These are phyloP conservation scores for Solidago caesia DNA, from an alignment of 129 eudicot genomes.

Conservation along the genomic window DNA sequence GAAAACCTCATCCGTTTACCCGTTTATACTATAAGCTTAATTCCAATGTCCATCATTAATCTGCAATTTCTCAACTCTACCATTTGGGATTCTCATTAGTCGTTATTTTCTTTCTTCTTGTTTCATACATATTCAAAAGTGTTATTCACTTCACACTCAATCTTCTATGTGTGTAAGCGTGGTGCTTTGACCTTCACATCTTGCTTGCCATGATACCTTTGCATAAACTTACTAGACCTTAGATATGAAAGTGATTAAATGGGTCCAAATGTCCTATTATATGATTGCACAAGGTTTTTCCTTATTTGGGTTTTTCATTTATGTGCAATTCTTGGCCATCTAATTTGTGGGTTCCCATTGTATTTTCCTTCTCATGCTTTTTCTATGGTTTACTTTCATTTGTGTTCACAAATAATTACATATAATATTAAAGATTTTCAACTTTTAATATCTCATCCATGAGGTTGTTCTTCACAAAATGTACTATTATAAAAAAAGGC, in stretches of 20 bases:
- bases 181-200: slow-evolving; percentile 18
- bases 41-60: neutral
- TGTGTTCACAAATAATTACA: slow-evolving; percentile 29
- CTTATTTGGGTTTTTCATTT: slow-evolving; percentile 19
- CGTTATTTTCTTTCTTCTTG: slow-evolving; percentile 6
- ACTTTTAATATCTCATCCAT: slow-evolving; percentile 31
- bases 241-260: slow-evolving; percentile 32
- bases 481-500: slow-evolving; percentile 18
- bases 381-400: slow-evolving; percentile 29
- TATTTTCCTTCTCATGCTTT: slow-evolving; percentile 11
- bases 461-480: slow-evolving; percentile 28
- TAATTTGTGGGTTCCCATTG: slow-evolving; percentile 37
- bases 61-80: neutral
- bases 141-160: slow-evolving; percentile 6
- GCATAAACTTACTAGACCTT: slow-evolving; percentile 15
- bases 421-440: slow-evolving; percentile 15
- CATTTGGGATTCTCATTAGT: slow-evolving; percentile 1
- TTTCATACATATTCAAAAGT: slow-evolving; percentile 22
- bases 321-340: slow-evolving; percentile 21
- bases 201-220: neutral
- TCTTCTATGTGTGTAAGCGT: slow-evolving; percentile 8
- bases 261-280: slow-evolving; percentile 29
- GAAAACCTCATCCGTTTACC: no score
- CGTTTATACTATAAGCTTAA: neutral
- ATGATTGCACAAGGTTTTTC: slow-evolving; percentile 22